phyloP scores from a whole-genome alignment of 257 asterid genomes.

The Jasminum sambac region DNA sequence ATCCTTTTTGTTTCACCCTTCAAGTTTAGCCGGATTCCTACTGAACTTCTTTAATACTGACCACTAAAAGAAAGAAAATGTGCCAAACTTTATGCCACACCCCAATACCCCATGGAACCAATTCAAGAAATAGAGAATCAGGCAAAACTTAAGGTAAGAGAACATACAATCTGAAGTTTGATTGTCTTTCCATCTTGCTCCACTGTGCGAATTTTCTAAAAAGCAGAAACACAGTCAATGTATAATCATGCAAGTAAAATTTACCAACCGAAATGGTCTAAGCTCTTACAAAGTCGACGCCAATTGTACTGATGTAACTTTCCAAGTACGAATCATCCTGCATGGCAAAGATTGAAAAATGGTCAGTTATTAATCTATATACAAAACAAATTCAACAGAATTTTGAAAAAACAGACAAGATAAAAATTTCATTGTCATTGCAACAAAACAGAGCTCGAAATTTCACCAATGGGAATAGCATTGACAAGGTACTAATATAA shows the following conservation, averaged over 20 bases:
- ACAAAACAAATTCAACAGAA: constrained; percentile 11
- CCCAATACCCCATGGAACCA: constrained; percentile 10
- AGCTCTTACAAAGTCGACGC: constrained; percentile 87
- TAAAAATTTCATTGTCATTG: background rate
- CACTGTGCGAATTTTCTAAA: constrained; percentile 87
- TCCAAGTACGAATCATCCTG: constrained; percentile 90
- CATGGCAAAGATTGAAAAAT: constrained; percentile 7
- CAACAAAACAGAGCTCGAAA: background rate
- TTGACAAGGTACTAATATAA: background rate
- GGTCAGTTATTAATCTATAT: constrained; percentile 11
- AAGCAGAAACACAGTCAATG: constrained; percentile 18
- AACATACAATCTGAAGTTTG: constrained; percentile 78
- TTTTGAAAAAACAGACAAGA: background rate
- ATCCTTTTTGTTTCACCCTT: background rate
- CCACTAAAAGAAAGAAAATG: background rate
- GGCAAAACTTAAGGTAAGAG: constrained; percentile 1
- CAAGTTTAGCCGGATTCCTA: background rate
- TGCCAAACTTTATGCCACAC: background rate
- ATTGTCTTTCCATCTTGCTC: constrained; percentile 91
- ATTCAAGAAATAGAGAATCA: constrained; percentile 15
- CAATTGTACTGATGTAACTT: constrained; percentile 89
- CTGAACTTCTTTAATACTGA: background rate
- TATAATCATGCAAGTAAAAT: constrained; percentile 6
- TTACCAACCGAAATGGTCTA: constrained; percentile 5
- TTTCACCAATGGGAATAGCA: background rate